Base-by-base conservation (phyloP, 2,329 filamentous ascomycete species). In the Bipolaris cookei region DNA sequence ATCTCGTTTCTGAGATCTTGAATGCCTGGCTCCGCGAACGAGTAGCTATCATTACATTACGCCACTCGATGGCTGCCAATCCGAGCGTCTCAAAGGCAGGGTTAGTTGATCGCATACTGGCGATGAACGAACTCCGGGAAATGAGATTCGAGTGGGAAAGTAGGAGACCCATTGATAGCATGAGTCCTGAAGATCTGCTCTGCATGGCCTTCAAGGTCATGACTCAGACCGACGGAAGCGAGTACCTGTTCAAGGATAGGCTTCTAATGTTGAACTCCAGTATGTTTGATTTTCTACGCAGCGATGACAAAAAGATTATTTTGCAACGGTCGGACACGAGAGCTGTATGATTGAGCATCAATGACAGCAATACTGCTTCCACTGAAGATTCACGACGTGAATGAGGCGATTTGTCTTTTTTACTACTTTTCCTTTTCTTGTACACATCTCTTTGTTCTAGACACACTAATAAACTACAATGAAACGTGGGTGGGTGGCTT, bases 91-190 rank as follows among this genome's bases (percentile, higher is more conserved):
- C 52, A 2, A 61, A 66, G n/a, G 44, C 65, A 1, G 72, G 67
- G 30, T 62, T 74, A n/a, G 65, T 71, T 13, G 72, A 74, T 32
- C 67, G 71, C 0, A 58, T 75, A 1, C 58, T 75, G 0, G 71
- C 71, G 0, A 70, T 75, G 66, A 75, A 75, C 41, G 72, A 75
- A 37, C 61, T 75, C 10, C 62, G 72, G n/a, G 63, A 70, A 6
- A 69, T 74, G 65, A 56, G 70, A 8, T 49, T 74, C 20, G 74
- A 73, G 57, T 75, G 73, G 73, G 74, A 74, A 61, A 70, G 70
- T 13, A 74, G 74, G 72, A 73, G 70, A 44, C 63, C 62, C 3
- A 58, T 69, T 3, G 69, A 73, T 10, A 69, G 71, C 1, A 35
- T 70, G 34, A 71, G 69, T 20, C 65, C 73, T 0, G 72, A 75